phyloP scores from a whole-genome alignment of 2,329 filamentous ascomycete species.

The Sclerotinia trifoliorum region DNA sequence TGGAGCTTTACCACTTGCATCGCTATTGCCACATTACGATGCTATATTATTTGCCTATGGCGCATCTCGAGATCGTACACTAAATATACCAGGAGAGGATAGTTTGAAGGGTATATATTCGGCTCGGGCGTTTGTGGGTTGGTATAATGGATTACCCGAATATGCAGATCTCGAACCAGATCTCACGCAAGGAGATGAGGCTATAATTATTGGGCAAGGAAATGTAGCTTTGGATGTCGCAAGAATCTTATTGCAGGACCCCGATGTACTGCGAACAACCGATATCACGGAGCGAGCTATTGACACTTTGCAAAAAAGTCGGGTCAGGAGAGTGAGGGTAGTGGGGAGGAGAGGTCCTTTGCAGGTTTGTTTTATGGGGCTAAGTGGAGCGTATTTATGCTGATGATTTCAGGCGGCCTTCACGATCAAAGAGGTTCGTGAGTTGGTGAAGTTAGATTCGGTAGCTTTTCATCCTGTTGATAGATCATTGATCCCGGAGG shows the following conservation, averaged over 20 bases:
- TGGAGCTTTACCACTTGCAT: conserved; percentile 60
- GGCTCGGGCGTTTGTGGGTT: conserved; percentile 90
- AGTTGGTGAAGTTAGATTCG: conserved; percentile 73
- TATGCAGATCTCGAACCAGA: conserved; percentile 71
- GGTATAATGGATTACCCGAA: conserved; percentile 96
- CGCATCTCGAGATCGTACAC: conserved; percentile 75
- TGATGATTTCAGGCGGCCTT: conserved; percentile 67
- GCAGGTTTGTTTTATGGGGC: conserved; percentile 57
- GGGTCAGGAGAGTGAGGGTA: conserved; percentile 76
- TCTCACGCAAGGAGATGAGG: conserved; percentile 73
- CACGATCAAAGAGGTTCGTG: conserved; percentile 90
- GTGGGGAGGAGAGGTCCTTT: conserved; percentile 85
- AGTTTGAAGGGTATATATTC: conserved; percentile 73
- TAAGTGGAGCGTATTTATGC: conserved; percentile 10
- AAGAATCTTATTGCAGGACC: conserved; percentile 75
- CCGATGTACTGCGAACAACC: conserved; percentile 72
- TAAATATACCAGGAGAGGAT: conserved; percentile 79
- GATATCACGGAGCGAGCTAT: conserved; percentile 88
- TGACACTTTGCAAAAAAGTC: conserved; percentile 68
- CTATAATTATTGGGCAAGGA: conserved; percentile 87
- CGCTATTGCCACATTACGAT: conserved; percentile 80
- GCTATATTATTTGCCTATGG: conserved; percentile 92
- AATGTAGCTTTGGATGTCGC: conserved; percentile 96
- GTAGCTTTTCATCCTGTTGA: conserved; percentile 73
- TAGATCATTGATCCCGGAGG: conserved; percentile 61